Base-by-base conservation (phyloP, 768 basidiomycete genomes). In the Pilatotrama ljubarskyi region DNA sequence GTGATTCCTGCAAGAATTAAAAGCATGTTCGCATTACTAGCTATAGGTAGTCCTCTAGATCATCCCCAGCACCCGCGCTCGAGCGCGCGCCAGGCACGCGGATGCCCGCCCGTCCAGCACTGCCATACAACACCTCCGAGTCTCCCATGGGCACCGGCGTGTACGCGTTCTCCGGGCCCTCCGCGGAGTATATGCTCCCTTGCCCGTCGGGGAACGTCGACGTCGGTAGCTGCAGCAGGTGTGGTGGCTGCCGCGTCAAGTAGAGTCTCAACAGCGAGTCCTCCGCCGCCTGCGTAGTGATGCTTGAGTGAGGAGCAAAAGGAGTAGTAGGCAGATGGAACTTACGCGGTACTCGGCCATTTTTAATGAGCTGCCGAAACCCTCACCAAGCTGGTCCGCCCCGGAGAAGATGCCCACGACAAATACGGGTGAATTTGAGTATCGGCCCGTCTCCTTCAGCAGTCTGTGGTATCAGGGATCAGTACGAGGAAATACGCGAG, bases 341-440 rank as follows among this genome's bases (percentile, higher is more conserved):
- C 84, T 52, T 74, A 93, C 94, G 58, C 96, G 80, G 75, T 84
- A 95, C 74, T 98, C 94, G 15, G 94, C 94, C 96, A 98, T 98
- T 72, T 84, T 87, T 55, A 98, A 76, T 2, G 92, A 95, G 65
- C 85, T 88, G 52, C 97, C 97, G 69, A 95, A 93, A 14, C 95
- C 95, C 74, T 99, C 95, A 5, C 95, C 93, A 2, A 99, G 83
- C 74, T 97, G 84, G 71, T 84, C 91, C 58, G 75, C 79, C 40
- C 86, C 93, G 22, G 86, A 91, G 72, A 84, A 98, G 59, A 97
- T 89, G 17, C 94, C 97, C n/a, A 96, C 89, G n/a, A 97, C 90
- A 73, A 90, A 99, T 38, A 95, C 82, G 1, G 97, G 95, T 3
- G 93, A 88, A 66, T 91, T 91, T 1, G 93, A 90, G 65, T 86